A percentile compares a stretch with the other conserved stretches of the same genome.
These are phyloP conservation scores for Sclerotinia subarctica DNA, from an alignment of 2,329 filamentous ascomycete species.

Conservation along the genomic window DNA sequence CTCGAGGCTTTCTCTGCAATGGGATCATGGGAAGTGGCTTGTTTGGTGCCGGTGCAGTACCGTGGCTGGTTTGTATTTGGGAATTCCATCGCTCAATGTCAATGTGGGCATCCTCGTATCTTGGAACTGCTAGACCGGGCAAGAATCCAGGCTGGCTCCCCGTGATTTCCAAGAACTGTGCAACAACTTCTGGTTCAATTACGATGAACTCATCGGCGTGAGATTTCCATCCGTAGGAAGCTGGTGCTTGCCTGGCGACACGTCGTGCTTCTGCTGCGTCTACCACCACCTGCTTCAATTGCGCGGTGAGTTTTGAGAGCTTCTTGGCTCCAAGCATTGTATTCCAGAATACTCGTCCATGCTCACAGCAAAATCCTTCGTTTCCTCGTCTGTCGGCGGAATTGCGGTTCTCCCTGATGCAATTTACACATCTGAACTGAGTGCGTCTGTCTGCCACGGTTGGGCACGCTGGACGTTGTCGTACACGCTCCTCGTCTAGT, in stretches of 20 bases:
- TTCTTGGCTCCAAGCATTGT: neutral
- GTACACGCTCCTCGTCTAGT: constrained; percentile 6
- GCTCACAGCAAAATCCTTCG: constrained; percentile 26
- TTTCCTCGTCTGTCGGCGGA: constrained; percentile 9
- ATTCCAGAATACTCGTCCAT: constrained; percentile 21
- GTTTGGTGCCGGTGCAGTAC: constrained; percentile 13
- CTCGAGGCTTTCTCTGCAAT: neutral
- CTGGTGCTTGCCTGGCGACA: constrained; percentile 18
- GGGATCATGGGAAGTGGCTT: constrained; percentile 13
- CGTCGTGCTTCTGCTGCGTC: constrained; percentile 7
- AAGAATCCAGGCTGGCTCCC: constrained; percentile 9
- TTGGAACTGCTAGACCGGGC: neutral
- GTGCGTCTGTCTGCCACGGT: neutral
- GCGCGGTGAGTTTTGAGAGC: neutral
- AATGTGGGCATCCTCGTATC: constrained; percentile 22
- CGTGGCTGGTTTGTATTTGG: constrained; percentile 19
- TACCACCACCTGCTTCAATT: neutral
- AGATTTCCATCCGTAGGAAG: constrained; percentile 21
- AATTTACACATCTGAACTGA: constrained; percentile 18
- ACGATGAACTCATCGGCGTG: neutral
- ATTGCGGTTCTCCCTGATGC: constrained; percentile 12
- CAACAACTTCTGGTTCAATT: constrained; percentile 15
- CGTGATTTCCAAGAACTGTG: constrained; percentile 9
- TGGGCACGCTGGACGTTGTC: neutral
- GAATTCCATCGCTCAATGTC: constrained; percentile 22